phyloP scores from a whole-genome alignment of 2,329 filamentous ascomycete species.

The Venturiaceae sp. region DNA sequence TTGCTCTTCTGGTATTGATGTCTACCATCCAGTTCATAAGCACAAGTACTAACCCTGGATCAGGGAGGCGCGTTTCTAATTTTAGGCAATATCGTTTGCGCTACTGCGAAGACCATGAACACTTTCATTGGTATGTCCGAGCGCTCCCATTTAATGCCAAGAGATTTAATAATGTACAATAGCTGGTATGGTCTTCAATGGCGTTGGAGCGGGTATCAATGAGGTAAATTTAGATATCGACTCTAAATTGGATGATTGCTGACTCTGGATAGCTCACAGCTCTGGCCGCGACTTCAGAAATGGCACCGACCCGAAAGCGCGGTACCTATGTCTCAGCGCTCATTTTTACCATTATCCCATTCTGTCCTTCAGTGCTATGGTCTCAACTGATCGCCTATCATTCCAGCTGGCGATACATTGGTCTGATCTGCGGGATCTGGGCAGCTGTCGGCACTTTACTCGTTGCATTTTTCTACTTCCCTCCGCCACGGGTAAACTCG shows the following conservation, averaged over 20 bases:
- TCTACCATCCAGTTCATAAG: too few relatives aligned
- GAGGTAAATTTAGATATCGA: conserved; percentile 23
- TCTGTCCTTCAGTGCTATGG: conserved; percentile 48
- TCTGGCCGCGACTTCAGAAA: conserved; percentile 54
- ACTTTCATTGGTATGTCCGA: conserved; percentile 46
- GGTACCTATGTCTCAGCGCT: conserved; percentile 49
- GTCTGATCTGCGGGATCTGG: conserved; percentile 39
- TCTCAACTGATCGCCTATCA: conserved; percentile 41
- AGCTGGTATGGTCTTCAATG: conserved; percentile 48
- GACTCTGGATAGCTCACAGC: conserved; percentile 39
- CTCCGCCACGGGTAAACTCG: conserved; percentile 36
- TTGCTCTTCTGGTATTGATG: conserved; percentile 32
- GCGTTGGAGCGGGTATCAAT: conserved; percentile 53
- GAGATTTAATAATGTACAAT: background rate
- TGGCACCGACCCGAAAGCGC: conserved; percentile 52
- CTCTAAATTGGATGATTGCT: background rate
- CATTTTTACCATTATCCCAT: conserved; percentile 50
- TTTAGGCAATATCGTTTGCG: conserved; percentile 49
- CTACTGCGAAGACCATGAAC: conserved; percentile 50
- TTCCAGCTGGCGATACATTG: conserved; percentile 39
- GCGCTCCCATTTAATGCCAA: background rate
- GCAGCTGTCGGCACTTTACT: conserved; percentile 36
- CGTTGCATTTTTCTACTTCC: conserved; percentile 41
- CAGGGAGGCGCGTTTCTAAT: conserved; percentile 42
- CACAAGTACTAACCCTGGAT: too few relatives aligned